These are phyloP conservation scores for Babesia ovata DNA, from an alignment of 169 alveolate genomes.

Conservation along the genomic window DNA sequence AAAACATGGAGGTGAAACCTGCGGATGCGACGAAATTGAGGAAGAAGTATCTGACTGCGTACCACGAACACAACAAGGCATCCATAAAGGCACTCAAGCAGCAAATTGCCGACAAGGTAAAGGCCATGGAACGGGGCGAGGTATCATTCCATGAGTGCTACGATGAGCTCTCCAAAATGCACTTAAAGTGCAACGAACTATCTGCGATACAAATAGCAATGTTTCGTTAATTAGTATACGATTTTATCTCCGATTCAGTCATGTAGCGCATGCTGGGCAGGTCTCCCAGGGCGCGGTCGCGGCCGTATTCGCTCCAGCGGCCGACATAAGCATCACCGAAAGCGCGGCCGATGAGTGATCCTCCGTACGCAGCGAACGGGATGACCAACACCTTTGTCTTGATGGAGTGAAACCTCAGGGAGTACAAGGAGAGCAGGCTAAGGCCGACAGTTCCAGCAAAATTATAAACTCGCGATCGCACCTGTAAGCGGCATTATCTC, in stretches of 20 bases:
- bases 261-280: slow-evolving; percentile 61
- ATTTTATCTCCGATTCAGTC: slow-evolving; percentile 42
- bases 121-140: slow-evolving; percentile 1
- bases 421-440: slow-evolving; percentile 24
- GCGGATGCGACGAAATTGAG: not conserved
- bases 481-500: slow-evolving; percentile 13
- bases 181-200: slow-evolving; percentile 8
- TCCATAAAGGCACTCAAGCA: not conserved
- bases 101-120: not conserved
- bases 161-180: slow-evolving; percentile 1
- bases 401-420: slow-evolving; percentile 56
- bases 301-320: slow-evolving; percentile 63
- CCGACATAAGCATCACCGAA: slow-evolving; percentile 59
- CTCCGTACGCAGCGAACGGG: slow-evolving; percentile 59
- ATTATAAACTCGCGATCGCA: slow-evolving; percentile 23
- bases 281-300: slow-evolving; percentile 63
- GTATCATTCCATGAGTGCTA: slow-evolving; percentile 10
- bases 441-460: slow-evolving; percentile 49
- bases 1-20: not conserved
- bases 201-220: not conserved
- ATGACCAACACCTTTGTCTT: slow-evolving; percentile 66
- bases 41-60: not conserved
- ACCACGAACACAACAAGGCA: not conserved
- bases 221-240: slow-evolving; percentile 21
- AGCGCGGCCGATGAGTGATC: slow-evolving; percentile 48